Evolutionary conservation across 169 alveolate species (phyloP).

Genomic region (Eimeria maxima): DNA sequence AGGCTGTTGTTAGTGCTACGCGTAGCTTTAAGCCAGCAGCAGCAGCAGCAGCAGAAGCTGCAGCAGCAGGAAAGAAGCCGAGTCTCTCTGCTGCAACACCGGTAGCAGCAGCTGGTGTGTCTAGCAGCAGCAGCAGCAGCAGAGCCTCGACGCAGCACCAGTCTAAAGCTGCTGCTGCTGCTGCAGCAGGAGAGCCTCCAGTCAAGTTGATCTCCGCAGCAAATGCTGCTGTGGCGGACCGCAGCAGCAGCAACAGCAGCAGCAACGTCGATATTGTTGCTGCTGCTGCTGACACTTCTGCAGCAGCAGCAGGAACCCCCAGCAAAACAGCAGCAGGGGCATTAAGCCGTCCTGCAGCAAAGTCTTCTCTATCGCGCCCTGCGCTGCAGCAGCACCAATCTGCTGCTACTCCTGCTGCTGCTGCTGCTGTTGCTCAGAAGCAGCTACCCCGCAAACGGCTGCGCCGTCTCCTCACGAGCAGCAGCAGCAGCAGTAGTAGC

Average conservation of each 20-base stretch:
- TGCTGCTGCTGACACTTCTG: not conserved
- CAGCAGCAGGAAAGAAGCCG: conserved; percentile 12
- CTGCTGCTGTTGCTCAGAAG: conserved; percentile 12
- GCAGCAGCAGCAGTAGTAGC: conserved; percentile 16
- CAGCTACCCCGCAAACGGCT: not conserved
- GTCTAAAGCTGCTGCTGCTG: not conserved
- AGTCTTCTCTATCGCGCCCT: not conserved
- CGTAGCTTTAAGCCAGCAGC: not conserved
- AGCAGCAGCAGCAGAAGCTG: conserved; percentile 17
- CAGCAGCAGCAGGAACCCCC: not conserved
- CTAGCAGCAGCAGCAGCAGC: too few species aligned
- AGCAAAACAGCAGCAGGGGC: conserved; percentile 5
- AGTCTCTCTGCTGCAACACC: not conserved
- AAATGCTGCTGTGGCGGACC: not conserved
- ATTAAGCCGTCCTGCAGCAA: not conserved
- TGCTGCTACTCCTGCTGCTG: conserved; percentile 28
- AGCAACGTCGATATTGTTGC: not conserved
- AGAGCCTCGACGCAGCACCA: too few species aligned
- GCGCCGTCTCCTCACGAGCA: conserved; percentile 1
- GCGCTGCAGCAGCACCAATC: conserved; percentile 1
- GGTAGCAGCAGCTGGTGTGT: not conserved
- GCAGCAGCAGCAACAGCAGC: not conserved
- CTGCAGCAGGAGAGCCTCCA: not conserved
- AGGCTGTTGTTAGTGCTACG: not conserved
- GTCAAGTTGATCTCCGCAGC: not conserved